Evolutionary conservation across 805 yeast genomes (phyloP).

Genomic region (Millerago galiae): DNA sequence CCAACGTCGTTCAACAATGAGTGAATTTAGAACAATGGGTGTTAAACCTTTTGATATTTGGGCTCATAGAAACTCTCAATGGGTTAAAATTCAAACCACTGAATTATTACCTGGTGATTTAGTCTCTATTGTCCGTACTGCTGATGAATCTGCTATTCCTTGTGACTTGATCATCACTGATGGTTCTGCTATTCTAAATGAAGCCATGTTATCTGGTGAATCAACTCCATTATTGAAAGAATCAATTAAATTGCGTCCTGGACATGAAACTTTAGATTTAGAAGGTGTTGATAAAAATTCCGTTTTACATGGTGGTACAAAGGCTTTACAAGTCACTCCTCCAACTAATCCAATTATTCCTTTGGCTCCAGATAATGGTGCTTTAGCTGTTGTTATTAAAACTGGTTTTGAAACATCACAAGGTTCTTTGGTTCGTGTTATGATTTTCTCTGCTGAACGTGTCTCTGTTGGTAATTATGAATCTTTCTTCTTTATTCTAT

Average conservation of each 20-base stretch:
- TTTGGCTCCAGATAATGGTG: conserved; percentile 82
- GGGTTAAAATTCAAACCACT: conserved; percentile 66
- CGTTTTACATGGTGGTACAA: conserved; percentile 90
- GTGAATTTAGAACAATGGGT: conserved; percentile 96
- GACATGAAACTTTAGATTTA: conserved; percentile 55
- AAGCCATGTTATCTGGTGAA: conserved; percentile 98
- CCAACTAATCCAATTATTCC: conserved; percentile 45
- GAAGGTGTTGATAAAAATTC: conserved; percentile 89
- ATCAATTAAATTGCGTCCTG: conserved; percentile 78
- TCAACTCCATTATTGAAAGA: conserved; percentile 95
- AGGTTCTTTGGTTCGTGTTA: conserved; percentile 94
- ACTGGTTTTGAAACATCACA: conserved; percentile 99
- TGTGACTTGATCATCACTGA: conserved; percentile 84
- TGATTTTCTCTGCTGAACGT: conserved; percentile 95
- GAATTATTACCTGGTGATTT: conserved; percentile 87
- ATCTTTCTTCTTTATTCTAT: conserved; percentile 86
- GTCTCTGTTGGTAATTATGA: conserved; percentile 94
- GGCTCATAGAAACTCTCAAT: conserved; percentile 61
- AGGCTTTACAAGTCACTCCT: conserved; percentile 82
- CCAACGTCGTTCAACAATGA: conserved; percentile 91
- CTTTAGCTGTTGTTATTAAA: conserved; percentile 80
- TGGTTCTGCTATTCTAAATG: conserved; percentile 94
- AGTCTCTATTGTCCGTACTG: conserved; percentile 81
- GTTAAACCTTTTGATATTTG: conserved; percentile 81
- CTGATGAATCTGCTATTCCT: conserved; percentile 87